Base-by-base conservation (phyloP, 495 filamentous ascomycete species). In the Viridothelium virens region DNA sequence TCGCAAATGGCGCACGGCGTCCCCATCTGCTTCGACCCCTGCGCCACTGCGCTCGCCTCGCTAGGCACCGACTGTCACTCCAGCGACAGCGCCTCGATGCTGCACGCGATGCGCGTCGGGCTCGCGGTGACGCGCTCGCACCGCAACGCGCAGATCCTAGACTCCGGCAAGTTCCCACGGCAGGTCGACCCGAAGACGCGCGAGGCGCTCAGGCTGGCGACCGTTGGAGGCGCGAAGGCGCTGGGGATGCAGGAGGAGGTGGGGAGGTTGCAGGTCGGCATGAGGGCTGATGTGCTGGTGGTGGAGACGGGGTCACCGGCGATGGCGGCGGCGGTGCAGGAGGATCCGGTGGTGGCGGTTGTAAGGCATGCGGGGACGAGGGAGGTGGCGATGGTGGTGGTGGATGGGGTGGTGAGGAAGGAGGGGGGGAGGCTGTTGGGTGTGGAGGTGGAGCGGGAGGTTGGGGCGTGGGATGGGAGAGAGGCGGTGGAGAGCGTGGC, bases 1-100 rank as follows among this genome's bases (percentile, higher is more conserved):
- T 16, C 70, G 62, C 69, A 71, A 38, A 72, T 71, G 71, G 41
- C 18, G 18, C 18, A 36, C 16, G 61, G 61, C 25, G 1, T 18
- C 16, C 61, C 61, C 61, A 18, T 63, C 25, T 33, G 25, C 61
- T 46, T 46, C 41, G 9, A 46, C 41, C 41, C 41, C 9, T 0
- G 0, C 1, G 41, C 14, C 41, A 25, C 25, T 25, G 25, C 25
- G 25, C 41, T 9, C 41, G 64, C 64, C 12, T 77, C 77, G 7
- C 69, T 85, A 14, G 82, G 82, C 10, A 69, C 81, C 16, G 80
- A 84, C 66, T 82, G 79, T 62, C 80, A 84, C 69, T 76, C 71
- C 62, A 78, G 74, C 63, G 75, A 76, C 38, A 71, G 76, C 3
- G 72, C 67, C 1, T 74, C 75, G 33, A 77, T 83, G 4, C 66